These are phyloP conservation scores for Dryas alaskensis DNA, from an alignment of 306 rosid genomes.

Conservation along the genomic window DNA sequence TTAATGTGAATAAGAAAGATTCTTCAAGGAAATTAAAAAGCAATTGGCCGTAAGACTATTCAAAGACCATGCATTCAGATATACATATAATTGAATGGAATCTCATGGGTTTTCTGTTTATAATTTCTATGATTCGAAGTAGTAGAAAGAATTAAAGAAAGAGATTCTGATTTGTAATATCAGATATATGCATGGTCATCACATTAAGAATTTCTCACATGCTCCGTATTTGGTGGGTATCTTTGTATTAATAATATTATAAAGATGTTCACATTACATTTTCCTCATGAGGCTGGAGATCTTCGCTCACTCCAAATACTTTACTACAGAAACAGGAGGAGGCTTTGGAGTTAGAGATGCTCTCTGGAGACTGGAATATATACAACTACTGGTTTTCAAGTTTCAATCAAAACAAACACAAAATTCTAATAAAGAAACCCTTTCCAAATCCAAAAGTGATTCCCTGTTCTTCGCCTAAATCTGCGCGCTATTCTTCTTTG, in stretches of 20 bases:
- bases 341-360: conserved; percentile 26
- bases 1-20: conserved; percentile 9
- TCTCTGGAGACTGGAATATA: no score
- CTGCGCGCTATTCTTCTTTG: neutral
- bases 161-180: conserved; percentile 37
- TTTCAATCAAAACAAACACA: neutral
- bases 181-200: conserved; percentile 11
- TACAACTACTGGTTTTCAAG: neutral
- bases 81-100: conserved; percentile 9
- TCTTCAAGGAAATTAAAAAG: conserved; percentile 1
- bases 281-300: neutral
- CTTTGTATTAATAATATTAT: conserved; percentile 6
- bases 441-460: conserved; percentile 15
- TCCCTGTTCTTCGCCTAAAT: conserved; percentile 30
- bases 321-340: neutral
- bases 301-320: neutral
- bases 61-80: conserved; percentile 6
- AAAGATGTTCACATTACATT: conserved; percentile 12
- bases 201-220: conserved; percentile 45
- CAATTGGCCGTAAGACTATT: neutral
- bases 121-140: conserved; percentile 10
- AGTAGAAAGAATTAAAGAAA: conserved; percentile 23
- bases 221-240: conserved; percentile 33
- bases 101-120: neutral
- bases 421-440: neutral